Base-by-base conservation (phyloP, 441 rosid species). In the Bocquillonia castaneifolia region DNA sequence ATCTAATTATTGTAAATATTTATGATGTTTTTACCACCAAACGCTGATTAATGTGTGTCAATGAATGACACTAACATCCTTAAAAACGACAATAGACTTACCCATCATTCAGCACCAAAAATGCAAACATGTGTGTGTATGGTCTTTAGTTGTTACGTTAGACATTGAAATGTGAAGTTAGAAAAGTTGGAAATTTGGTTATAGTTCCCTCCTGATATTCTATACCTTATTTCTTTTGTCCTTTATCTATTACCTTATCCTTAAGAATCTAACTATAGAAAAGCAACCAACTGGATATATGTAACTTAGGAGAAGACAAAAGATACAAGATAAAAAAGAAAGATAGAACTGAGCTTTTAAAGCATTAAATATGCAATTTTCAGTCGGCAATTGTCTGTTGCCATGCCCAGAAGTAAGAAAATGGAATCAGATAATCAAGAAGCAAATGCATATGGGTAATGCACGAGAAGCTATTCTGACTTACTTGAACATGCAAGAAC, bases 381-480 rank as follows among this genome's bases (percentile, higher is more conserved):
- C 59, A n/a, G 58, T 70, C 37, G 51, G 39, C 57, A 60, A 25
- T 29, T 56, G 53, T 26, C 17, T 20, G 45, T 2, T 69, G 17
- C 42, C 71, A 1, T 53, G 64, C 26, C 42, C 57, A 31, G 74
- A 68, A 18, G 15, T 28, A 18, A 17, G 55, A 34, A 45, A 65
- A 12, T 80, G 83, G 77, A 77, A 77, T 48, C 64, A 68, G 72
- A 64, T 66, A 2, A 63, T 74, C 60, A 74, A 77, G 75, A 74
- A 64, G 12, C 42, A 71, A 20, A n/a, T 74, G 69, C 45, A 45
- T 14, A n/a, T 25, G 28, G 83, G 78, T 13, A 34, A 68, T 34
- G 59, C 72, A 8, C 61, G 50, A 37, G 64, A 56, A 18, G 72
- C 74, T 9, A 34, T 71, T 60, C 25, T 34, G 1, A 68, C 69